phyloP scores from a whole-genome alignment of 2,329 filamentous ascomycete genomes.

The Drechslera avenae region DNA sequence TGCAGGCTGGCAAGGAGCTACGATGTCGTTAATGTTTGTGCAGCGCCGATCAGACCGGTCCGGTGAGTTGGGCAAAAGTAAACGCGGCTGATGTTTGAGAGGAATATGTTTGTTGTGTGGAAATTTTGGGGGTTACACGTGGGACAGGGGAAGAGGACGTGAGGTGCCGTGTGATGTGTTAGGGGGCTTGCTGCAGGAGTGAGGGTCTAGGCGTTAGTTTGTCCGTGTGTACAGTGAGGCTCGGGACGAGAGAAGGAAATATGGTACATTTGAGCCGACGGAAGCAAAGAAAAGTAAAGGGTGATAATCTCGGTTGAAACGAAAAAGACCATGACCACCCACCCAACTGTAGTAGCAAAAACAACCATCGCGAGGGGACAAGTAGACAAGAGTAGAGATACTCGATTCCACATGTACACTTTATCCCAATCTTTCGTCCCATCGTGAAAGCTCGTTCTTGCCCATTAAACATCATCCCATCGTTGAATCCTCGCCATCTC shows the following conservation, averaged over 20 bases:
- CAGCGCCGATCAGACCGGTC: not conserved
- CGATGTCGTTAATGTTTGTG: slow-evolving; percentile 1
- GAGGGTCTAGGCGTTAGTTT: no score
- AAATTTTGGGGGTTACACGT: no score
- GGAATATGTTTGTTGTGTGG: no score
- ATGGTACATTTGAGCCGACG: slow-evolving; percentile 18
- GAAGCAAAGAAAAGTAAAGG: not conserved
- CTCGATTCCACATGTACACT: not conserved
- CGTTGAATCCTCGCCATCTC: slow-evolving; percentile 1
- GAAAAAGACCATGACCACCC: not conserved
- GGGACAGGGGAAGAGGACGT: not conserved
- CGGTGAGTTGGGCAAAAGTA: no score
- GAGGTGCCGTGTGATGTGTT: not conserved
- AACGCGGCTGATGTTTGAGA: no score
- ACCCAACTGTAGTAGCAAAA: slow-evolving; percentile 3
- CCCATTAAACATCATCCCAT: slow-evolving; percentile 7
- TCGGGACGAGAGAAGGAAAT: not conserved
- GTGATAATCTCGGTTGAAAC: not conserved
- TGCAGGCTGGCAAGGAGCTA: not conserved
- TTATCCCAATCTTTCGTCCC: not conserved
- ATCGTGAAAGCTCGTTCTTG: not conserved
- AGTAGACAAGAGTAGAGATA: slow-evolving; percentile 10
- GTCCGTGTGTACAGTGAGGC: not conserved
- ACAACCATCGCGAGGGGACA: slow-evolving; percentile 2
- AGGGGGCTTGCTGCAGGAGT: no score